Conservation (phyloP, 768 basidiomycete species). For the Porpolomopsis calyptriformis region DNA sequence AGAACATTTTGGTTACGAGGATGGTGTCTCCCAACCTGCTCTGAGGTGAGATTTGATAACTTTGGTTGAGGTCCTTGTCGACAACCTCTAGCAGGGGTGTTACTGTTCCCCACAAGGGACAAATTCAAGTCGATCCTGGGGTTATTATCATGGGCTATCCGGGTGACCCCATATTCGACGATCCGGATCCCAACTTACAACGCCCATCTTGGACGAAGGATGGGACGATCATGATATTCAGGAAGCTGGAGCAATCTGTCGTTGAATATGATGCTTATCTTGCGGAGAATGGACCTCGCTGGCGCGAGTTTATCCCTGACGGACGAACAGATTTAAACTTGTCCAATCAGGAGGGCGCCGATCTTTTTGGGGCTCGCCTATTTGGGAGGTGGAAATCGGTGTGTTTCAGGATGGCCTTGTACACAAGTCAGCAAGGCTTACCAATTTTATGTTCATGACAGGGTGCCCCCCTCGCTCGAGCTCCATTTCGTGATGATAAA, state of each 20-base stretch:
- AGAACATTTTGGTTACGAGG: slow-evolving; percentile 24
- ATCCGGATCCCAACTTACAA: slow-evolving; percentile 1
- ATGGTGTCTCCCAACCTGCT: slow-evolving; percentile 25
- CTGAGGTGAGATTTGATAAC: slow-evolving; percentile 9
- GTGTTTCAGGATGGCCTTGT: not conserved
- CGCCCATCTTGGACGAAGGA: slow-evolving; percentile 25
- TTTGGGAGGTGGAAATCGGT: slow-evolving; percentile 22
- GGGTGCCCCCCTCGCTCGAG: slow-evolving; percentile 23
- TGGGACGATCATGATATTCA: slow-evolving; percentile 26
- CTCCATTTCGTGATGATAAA: slow-evolving; percentile 19
- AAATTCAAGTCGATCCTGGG: slow-evolving; percentile 19
- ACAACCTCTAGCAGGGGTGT: slow-evolving; percentile 8
- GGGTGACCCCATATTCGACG: slow-evolving; percentile 19
- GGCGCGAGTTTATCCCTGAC: no score
- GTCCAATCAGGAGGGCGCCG: slow-evolving; percentile 13
- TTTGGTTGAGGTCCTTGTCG: not conserved
- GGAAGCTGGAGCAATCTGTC: slow-evolving; percentile 25
- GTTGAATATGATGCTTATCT: slow-evolving; percentile 17
- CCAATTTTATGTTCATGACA: slow-evolving; percentile 1
- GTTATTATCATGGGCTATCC: slow-evolving; percentile 25
- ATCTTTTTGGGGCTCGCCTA: slow-evolving; percentile 21
- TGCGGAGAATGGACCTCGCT: no score
- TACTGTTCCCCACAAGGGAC: slow-evolving; percentile 14
- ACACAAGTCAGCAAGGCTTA: not conserved
- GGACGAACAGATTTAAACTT: slow-evolving; percentile 1